Evolutionary conservation across 148 eudicot genomes (phyloP).

Genomic region (Rhododendron vialii): DNA sequence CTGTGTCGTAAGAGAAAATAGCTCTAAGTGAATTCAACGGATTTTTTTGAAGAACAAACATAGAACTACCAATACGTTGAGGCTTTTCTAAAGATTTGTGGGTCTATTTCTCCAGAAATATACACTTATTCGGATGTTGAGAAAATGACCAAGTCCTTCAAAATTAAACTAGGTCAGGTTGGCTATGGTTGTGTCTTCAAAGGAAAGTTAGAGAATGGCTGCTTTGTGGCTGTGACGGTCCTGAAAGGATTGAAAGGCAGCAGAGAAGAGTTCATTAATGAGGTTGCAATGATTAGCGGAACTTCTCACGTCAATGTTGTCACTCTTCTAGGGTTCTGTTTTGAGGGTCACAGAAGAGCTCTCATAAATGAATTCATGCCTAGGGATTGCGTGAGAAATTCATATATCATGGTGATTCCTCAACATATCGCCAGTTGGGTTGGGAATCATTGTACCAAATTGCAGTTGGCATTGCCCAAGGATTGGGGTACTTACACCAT

Average conservation of each 20-base stretch:
- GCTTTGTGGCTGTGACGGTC: slow-evolving; percentile 7
- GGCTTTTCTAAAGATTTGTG: slow-evolving; percentile 14
- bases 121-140: not conserved
- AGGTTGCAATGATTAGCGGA: slow-evolving; percentile 21
- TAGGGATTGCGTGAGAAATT: slow-evolving; percentile 20
- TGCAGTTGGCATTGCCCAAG: not conserved
- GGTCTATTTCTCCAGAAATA: not conserved
- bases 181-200: slow-evolving; percentile 11
- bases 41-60: not conserved
- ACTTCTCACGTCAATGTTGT: slow-evolving; percentile 23
- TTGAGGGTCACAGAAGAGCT: not conserved
- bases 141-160: slow-evolving; percentile 11
- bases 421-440: not conserved
- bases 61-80: slow-evolving; percentile 5
- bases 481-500: slow-evolving; percentile 2
- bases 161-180: slow-evolving; percentile 7
- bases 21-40: not conserved
- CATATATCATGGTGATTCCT: not conserved
- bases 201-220: slow-evolving; percentile 3
- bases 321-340: slow-evolving; percentile 2
- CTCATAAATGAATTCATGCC: slow-evolving; percentile 10
- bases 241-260: not conserved
- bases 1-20: not conserved
- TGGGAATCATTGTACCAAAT: not conserved
- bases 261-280: slow-evolving; percentile 24